Evolutionary conservation across 306 rosid genomes (phyloP).

Genomic region (Albizia julibrissin): DNA sequence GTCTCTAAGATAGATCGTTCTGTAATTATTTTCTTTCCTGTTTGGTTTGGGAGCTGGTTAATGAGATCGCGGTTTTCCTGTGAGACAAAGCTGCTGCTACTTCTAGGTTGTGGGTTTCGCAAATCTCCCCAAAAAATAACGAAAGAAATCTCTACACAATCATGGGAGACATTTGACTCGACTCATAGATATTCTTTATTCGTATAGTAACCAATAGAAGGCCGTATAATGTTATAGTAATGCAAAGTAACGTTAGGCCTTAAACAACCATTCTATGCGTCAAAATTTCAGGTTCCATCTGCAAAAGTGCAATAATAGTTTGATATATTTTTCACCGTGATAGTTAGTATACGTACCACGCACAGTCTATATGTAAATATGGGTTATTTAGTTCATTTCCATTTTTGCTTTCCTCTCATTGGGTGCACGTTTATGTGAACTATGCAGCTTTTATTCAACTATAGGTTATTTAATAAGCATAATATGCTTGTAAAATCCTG

Average conservation of each 20-base stretch:
- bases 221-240: not conserved
- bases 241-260: not conserved
- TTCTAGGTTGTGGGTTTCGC: not conserved
- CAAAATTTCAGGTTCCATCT: no score
- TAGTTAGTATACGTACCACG: not conserved
- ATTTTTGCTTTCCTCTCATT: conserved; percentile 1
- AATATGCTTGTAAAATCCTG: not conserved
- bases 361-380: not conserved
- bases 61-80: conserved; percentile 29
- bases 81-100: conserved; percentile 9
- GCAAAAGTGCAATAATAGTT: not conserved
- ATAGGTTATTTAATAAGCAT: conserved; percentile 5
- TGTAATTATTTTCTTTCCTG: not conserved
- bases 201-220: not conserved
- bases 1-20: conserved; percentile 16
- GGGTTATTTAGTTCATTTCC: not conserved
- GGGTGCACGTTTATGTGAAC: not conserved
- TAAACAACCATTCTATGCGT: not conserved
- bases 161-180: not conserved
- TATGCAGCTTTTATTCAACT: not conserved
- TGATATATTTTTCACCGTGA: not conserved
- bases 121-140: not conserved
- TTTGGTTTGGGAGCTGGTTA: conserved; percentile 2
- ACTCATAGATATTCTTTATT: not conserved
- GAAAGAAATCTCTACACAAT: not conserved